Conservation (phyloP, 805 yeast genomes). For the Ascoidea rubescens region DNA sequence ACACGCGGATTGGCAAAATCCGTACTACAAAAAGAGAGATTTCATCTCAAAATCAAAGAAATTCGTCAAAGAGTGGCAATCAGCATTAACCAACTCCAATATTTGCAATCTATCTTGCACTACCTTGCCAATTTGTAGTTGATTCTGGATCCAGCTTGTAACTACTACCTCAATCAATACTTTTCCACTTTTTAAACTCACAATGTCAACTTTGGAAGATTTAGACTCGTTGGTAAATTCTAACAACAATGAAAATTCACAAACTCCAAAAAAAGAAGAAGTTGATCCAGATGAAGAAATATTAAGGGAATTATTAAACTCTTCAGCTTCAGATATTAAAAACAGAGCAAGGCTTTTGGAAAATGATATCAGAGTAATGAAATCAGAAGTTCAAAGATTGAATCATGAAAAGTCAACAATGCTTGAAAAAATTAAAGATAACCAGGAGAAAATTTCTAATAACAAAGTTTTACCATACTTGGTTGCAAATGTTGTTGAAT, state of each 20-base stretch:
- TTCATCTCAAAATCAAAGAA: too few relatives aligned
- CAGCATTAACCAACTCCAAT: too few relatives aligned
- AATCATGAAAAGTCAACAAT: constrained; percentile 87
- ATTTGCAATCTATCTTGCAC: too few relatives aligned
- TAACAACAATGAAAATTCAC: constrained; percentile 13
- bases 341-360: constrained; percentile 82
- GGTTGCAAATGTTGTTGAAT: constrained; percentile 93
- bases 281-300: constrained; percentile 37
- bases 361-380: constrained; percentile 90
- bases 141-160: too few relatives aligned
- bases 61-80: too few relatives aligned
- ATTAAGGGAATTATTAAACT: constrained; percentile 68
- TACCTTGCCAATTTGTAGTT: too few relatives aligned
- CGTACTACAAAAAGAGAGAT: too few relatives aligned
- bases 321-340: constrained; percentile 70
- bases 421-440: constrained; percentile 88
- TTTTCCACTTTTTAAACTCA: too few relatives aligned
- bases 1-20: too few relatives aligned
- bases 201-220: constrained; percentile 83
- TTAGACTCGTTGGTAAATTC: constrained; percentile 37
- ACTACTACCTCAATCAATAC: too few relatives aligned
- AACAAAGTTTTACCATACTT: constrained; percentile 91
- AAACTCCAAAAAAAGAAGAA: constrained; percentile 3
- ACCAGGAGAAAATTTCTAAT: constrained; percentile 89
- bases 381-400: constrained; percentile 80